phyloP scores from a whole-genome alignment of 768 basidiomycete genomes.

The Tulasnella sp. region DNA sequence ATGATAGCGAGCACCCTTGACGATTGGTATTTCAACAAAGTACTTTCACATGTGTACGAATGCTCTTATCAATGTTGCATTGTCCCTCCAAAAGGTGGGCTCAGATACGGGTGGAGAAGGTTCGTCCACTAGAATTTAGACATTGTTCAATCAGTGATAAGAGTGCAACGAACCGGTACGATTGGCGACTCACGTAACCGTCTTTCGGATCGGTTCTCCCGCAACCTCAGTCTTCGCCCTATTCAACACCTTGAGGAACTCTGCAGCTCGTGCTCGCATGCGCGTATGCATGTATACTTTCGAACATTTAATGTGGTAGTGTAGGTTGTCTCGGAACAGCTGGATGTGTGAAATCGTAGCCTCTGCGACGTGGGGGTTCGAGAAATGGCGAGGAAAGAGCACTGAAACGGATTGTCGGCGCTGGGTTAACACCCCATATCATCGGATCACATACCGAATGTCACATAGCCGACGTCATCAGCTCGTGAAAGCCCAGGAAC shows the following conservation, averaged over 20 bases:
- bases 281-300: constrained; percentile 99
- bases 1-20: too few species aligned
- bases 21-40: too few species aligned
- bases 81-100: too few species aligned
- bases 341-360: constrained; percentile 89
- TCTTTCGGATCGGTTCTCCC: constrained; percentile 66
- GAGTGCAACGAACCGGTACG: neutral
- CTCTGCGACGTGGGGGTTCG: constrained; percentile 50
- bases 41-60: too few species aligned
- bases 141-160: neutral
- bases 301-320: constrained; percentile 98
- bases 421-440: neutral
- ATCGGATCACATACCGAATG: constrained; percentile 42
- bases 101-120: neutral
- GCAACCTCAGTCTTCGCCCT: constrained; percentile 88
- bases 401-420: constrained; percentile 32
- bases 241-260: constrained; percentile 94
- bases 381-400: constrained; percentile 91
- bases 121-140: constrained; percentile 2
- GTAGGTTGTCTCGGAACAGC: constrained; percentile 95
- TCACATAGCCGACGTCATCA: constrained; percentile 92
- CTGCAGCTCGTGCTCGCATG: constrained; percentile 84
- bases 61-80: too few species aligned
- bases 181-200: constrained; percentile 49
- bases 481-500: constrained; percentile 65